Base-by-base conservation (phyloP, 192 early-diverging fungal species). In the Backusella parvicylindrica region DNA sequence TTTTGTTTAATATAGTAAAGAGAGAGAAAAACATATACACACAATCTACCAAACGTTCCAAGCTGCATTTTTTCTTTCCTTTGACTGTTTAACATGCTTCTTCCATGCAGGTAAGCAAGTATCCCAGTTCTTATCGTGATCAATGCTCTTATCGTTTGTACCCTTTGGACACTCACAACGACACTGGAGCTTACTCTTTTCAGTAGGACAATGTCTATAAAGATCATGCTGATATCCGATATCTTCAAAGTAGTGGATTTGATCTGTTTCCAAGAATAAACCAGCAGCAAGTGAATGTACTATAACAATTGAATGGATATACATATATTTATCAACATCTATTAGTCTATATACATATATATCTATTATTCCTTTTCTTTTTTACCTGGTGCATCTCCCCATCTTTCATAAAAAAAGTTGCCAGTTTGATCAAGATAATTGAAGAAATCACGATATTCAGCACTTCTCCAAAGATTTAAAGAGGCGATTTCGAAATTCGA, bases 401-500 rank as follows among this genome's bases (percentile, higher is more conserved):
- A 94, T 56, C 92, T 79, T 77, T 91, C 92, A 79, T 93, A 92
- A 40, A 91, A 94, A 75, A 94, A 94, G 3, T 92, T 92, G 11
- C 88, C 86, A 0, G 85, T 85, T 32, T 78, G 32, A 76, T 94
- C 93, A n/a, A 94, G 75, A 36, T 84, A 88, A 16, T 86, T 68
- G 64, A 94, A 94, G 71, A 85, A 94, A 38, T 82, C 78, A 6
- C 82, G 75, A 75, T 94, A 94, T 3, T 71, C 76, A 9, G 82
- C 77, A 15, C 85, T 87, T 4, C 89, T 79, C 77, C 90, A 88
- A 37, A 92, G 86, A 53, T 86, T 79, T 8, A 94, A 75, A 56
- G 84, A 84, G 5, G 89, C 93, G 53, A 94, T 94, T 75, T 94
- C 93, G 77, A 94, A 94, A 71, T 94, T 94, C 16, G 87, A 89